Base-by-base conservation (phyloP, 805 yeast species). In the Starmerella bombicola region DNA sequence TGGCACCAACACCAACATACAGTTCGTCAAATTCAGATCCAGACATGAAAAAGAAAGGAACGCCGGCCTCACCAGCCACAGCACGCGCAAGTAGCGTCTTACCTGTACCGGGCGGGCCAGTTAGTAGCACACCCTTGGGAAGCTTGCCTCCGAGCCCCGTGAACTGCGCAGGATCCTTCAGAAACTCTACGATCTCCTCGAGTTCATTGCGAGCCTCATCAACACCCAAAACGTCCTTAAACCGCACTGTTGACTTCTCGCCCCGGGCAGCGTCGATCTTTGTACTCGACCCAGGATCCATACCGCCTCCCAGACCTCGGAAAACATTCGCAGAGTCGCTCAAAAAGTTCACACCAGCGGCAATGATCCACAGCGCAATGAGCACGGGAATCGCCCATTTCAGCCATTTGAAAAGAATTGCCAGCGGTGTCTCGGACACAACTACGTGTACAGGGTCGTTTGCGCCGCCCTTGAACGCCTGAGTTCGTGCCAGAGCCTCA, bases 91-190 rank as follows among this genome's bases (percentile, higher is more conserved):
- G 71, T 51, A 88, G 68, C 1, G 98, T 91, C 61, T 91, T 88
- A 73, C 98, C 98, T 5, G 98, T 88, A 64, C 98, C 98, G 31
- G 98, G 98, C 29, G 98, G 98, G 34, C 98, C 98, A 10, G 97
- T 91, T 49, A 88, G 68, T 44, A 91, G 66, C 5, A 91, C 94
- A 68, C 99, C 99, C 60, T 88, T 91, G 43, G 98, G 97, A 54
- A 91, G 69, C 61, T 86, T 86, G 38, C 98, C 99, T 51, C 99
- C 99, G 37, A 91, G 70, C 1, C 94, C 93, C 37, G 96, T 93
- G 65, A 85, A 91, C 60, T 83, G 81, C 16, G 95, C 75, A 17
- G 99, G 98, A 60, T 91, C 97, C 57, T 85, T 85, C 56, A 91
- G 71, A 56, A 91, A 91, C 45, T 88, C 96, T n/a, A 91, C 99